phyloP scores from a whole-genome alignment of 441 rosid species.

The Corymbia citriodora region DNA sequence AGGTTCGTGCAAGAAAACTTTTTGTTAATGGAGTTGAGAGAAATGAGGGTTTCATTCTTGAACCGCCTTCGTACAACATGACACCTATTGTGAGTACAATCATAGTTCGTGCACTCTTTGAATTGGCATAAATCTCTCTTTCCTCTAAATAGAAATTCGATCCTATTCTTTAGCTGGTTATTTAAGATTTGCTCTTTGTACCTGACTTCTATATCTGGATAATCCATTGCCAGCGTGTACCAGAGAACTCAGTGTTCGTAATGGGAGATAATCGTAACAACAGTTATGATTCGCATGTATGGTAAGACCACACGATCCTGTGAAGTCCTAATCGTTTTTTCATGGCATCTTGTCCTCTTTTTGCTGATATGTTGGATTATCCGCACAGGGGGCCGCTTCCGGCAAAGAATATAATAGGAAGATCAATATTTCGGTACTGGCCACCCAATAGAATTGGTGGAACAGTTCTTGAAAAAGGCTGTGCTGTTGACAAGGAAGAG shows the following conservation, averaged over 20 bases:
- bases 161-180: background rate
- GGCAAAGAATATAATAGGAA: conserved; percentile 81
- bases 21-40: conserved; percentile 67
- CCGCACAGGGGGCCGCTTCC: conserved; percentile 79
- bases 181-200: background rate
- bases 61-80: conserved; percentile 82
- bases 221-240: conserved; percentile 50
- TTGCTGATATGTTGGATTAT: background rate
- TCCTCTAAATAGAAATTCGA: background rate
- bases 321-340: background rate
- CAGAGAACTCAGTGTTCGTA: conserved; percentile 79
- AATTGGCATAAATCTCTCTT: background rate
- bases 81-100: conserved; percentile 61
- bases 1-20: conserved; percentile 82
- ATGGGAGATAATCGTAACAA: conserved; percentile 98
- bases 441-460: conserved; percentile 79
- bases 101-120: background rate
- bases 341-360: background rate
- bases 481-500: conserved; percentile 54
- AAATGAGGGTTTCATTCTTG: conserved; percentile 62
- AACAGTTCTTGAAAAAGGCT: conserved; percentile 52
- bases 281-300: conserved; percentile 91
- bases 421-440: conserved; percentile 90
- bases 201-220: background rate
- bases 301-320: conserved; percentile 32